Base-by-base conservation (phyloP, 441 rosid genomes). In the Lepidium campestre region DNA sequence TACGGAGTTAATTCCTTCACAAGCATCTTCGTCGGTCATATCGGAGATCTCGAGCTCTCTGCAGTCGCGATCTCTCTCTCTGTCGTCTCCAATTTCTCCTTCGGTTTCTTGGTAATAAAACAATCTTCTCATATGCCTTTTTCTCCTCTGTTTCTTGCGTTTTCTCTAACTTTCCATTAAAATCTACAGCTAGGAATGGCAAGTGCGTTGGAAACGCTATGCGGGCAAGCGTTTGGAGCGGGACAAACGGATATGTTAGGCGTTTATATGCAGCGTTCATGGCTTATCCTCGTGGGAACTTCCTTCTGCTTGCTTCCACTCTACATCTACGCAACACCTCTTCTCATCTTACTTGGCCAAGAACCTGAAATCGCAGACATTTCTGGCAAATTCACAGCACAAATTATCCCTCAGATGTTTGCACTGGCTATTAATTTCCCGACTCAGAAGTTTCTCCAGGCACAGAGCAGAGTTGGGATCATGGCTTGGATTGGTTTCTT, bases 141-240 rank as follows among this genome's bases (percentile, higher is more conserved):
- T 46, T 11, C 11, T 64, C 13, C 31, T 69, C 35, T 62, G 41
- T 54, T 53, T 42, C 29, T 49, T 42, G 45, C 10, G 14, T 58
- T 57, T 58, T 18, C 9, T 57, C 41, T 36, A 45, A 65, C 60
- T 1, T 18, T 52, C 6, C 10, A 12, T 6, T 13, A 50, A 50
- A 55, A 20, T 4, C 20, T 39, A 9, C 75, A 57, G 97, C 20
- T 85, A 69, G 96, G 96, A 5, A 91, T 91, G 96, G 97, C 96
- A 9, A 91, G 96, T 64, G 96, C 97, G 15, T 69, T 89, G 15
- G 97, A 91, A 72, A 91, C 97, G 1, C 66, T 86, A 13, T 85
- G 97, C 15, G 96, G 94, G 11, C 93, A 91, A 82, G 94, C 94
- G 4, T 91, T 71, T 67, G 97, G 94, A 7, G 97, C 97, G 7